Conservation (phyloP, 441 rosid genomes). For the Erodium chrysanthum region DNA sequence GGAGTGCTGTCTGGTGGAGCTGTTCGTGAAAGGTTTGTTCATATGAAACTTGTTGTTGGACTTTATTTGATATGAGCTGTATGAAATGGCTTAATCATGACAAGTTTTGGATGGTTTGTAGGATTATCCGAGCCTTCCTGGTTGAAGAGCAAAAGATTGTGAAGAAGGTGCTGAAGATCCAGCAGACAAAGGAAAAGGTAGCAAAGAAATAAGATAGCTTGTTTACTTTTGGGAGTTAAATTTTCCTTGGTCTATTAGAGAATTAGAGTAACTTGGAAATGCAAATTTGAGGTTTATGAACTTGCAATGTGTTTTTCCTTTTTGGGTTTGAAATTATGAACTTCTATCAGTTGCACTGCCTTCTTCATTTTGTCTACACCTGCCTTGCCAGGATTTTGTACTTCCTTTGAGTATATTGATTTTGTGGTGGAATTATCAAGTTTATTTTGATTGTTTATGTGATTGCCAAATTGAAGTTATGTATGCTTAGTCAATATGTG, state of each 20-base stretch:
- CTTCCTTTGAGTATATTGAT: background rate
- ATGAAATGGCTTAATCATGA: background rate
- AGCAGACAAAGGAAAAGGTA: background rate
- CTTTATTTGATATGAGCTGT: background rate
- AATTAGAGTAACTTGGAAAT: background rate
- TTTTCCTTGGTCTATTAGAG: background rate
- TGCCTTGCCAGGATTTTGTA: background rate
- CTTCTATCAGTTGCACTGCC: background rate
- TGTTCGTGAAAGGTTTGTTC: constrained; percentile 16
- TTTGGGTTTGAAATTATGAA: background rate
- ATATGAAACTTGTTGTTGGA: background rate
- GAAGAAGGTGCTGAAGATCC: background rate
- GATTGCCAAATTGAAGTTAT: too few relatives aligned
- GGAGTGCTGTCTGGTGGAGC: constrained; percentile 20
- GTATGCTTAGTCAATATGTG: too few relatives aligned
- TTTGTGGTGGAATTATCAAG: background rate
- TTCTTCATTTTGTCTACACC: background rate
- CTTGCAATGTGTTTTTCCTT: background rate
- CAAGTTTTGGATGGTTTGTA: background rate
- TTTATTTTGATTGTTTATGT: background rate
- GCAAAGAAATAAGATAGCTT: background rate
- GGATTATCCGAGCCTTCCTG: constrained; percentile 26
- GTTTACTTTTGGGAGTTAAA: background rate
- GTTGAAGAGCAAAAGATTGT: constrained; percentile 25
- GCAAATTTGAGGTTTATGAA: constrained; percentile 2